Conservation (phyloP, 176 grass and related monocot species). For the Leersia perrieri region DNA sequence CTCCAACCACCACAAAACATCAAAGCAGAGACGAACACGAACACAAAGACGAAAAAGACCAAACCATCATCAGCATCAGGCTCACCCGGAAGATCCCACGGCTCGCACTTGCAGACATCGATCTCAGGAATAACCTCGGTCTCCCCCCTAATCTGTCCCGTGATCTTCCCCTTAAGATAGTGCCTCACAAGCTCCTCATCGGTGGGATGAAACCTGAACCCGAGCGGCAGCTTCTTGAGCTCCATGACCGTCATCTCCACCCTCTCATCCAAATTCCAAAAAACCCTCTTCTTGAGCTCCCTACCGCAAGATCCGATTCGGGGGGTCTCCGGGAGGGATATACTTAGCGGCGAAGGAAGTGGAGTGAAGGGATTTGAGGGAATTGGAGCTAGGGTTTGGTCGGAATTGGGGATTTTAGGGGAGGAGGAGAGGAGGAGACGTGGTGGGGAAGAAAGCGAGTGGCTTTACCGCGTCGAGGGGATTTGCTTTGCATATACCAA, state of each 20-base stretch:
- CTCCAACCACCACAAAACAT: background rate
- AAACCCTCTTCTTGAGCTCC: background rate
- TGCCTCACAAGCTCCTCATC: conserved; percentile 91
- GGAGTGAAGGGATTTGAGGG: background rate
- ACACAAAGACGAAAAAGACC: no score
- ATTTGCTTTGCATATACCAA: conserved; percentile 30
- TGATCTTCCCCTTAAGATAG: conserved; percentile 98
- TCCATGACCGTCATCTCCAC: conserved; percentile 58
- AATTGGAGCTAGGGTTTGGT: conserved; percentile 35
- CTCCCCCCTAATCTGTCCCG: conserved; percentile 61
- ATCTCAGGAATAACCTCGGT: conserved; percentile 87
- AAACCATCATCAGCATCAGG: no score
- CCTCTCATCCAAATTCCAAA: background rate
- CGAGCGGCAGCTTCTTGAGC: conserved; percentile 71
- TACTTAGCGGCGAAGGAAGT: conserved; percentile 48
- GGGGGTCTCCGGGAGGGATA: background rate
- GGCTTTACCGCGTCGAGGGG: conserved; percentile 38
- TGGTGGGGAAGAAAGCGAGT: conserved; percentile 44
- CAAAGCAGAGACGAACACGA: background rate
- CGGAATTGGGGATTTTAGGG: conserved; percentile 32
- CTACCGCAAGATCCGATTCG: background rate
- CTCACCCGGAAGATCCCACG: conserved; percentile 90
- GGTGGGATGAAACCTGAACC: conserved; percentile 93
- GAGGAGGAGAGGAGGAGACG: conserved; percentile 14
- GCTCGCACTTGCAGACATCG: conserved; percentile 99